These are phyloP conservation scores for Epichloe gansuensis DNA, from an alignment of 2,329 filamentous ascomycete species.

Conservation along the genomic window DNA sequence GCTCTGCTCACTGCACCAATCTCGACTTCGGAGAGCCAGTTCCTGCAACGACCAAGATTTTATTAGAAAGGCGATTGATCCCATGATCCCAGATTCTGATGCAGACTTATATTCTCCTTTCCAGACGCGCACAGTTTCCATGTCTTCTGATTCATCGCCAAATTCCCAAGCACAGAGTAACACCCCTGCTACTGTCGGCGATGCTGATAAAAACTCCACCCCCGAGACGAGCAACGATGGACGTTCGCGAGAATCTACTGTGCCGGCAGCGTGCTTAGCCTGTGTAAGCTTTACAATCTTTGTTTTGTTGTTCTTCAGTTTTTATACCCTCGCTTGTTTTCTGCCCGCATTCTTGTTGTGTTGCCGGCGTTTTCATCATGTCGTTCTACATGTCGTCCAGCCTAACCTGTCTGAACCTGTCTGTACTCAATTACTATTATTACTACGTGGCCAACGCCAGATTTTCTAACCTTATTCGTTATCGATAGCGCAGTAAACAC, in stretches of 20 bases:
- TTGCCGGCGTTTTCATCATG: not conserved
- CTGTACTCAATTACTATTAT: not conserved
- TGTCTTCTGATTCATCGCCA: conserved; percentile 5
- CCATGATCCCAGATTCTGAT: conserved; percentile 1
- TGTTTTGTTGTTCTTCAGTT: not conserved
- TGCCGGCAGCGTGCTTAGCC: conserved; percentile 40
- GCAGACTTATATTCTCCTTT: not conserved
- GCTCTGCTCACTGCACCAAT: not conserved
- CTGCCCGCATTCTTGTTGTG: not conserved
- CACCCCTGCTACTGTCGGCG: not conserved
- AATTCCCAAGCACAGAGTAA: conserved; percentile 3
- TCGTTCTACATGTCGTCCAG: not conserved
- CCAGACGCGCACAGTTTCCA: not conserved
- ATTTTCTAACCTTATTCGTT: not conserved
- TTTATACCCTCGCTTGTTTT: not conserved
- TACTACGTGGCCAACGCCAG: not conserved
- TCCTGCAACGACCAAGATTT: not conserved
- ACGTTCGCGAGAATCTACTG: conserved; percentile 19
- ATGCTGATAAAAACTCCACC: conserved; percentile 1
- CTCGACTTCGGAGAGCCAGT: not conserved
- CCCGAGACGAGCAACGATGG: conserved; percentile 7
- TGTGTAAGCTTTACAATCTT: conserved; percentile 29
- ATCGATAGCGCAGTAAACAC: conserved; percentile 45
- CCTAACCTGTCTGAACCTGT: not conserved
- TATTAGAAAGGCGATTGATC: not conserved